Evolutionary conservation across 2,329 filamentous ascomycete genomes (phyloP).

Genomic region (Aspergillus neotritici): DNA sequence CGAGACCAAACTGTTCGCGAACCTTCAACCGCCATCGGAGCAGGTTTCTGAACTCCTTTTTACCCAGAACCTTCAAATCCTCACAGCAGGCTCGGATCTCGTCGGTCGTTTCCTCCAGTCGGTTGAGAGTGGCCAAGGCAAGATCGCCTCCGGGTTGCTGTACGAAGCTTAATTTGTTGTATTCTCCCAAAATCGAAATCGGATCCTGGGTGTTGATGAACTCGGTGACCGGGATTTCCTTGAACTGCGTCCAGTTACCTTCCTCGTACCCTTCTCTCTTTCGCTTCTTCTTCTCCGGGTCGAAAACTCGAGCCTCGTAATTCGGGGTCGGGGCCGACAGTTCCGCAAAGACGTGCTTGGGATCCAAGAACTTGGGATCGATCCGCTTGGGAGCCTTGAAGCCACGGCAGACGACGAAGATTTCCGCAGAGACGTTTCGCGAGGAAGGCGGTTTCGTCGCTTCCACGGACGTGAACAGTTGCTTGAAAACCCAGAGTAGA

Average conservation of each 20-base stretch:
- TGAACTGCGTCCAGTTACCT: conserved; percentile 87
- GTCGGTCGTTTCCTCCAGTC: conserved; percentile 76
- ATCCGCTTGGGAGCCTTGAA: conserved; percentile 93
- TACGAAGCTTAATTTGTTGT: conserved; percentile 78
- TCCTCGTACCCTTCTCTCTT: conserved; percentile 98
- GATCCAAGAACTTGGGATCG: conserved; percentile 87
- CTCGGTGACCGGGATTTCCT: conserved; percentile 79
- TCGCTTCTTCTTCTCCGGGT: conserved; percentile 93
- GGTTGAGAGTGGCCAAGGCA: conserved; percentile 76
- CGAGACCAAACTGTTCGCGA: conserved; percentile 83
- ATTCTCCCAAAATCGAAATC: conserved; percentile 79
- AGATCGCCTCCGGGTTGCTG: conserved; percentile 78
- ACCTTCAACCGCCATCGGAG: conserved; percentile 86
- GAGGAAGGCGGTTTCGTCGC: conserved; percentile 96
- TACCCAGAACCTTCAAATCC: conserved; percentile 83
- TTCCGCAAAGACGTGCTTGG: conserved; percentile 86
- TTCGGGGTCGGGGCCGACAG: conserved; percentile 79
- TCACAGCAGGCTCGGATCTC: conserved; percentile 74
- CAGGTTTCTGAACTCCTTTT: conserved; percentile 88
- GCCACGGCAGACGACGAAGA: conserved; percentile 93
- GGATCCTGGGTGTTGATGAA: conserved; percentile 93
- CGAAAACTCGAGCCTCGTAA: conserved; percentile 97
- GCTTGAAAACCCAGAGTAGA: conserved; percentile 94
- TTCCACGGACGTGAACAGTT: conserved; percentile 90
- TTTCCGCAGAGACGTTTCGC: conserved; percentile 93